Base-by-base conservation (phyloP, 2,329 filamentous ascomycete species). In the Aureobasidium sp. region DNA sequence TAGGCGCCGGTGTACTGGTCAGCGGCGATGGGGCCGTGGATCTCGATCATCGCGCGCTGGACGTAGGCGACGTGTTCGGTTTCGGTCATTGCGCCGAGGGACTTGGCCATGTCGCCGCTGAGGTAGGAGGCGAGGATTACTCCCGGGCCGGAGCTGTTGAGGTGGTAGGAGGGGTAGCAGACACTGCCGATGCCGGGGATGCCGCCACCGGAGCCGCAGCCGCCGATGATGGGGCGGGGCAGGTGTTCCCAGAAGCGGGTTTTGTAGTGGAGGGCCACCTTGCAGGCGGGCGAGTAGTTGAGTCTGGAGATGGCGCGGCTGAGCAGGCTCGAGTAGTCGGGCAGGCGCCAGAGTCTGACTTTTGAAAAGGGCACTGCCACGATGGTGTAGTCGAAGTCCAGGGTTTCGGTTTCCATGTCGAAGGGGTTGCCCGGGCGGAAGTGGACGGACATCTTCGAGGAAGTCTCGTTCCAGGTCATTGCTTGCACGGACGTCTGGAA, bases 81-180 rank as follows among this genome's bases (percentile, higher is more conserved):
- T 60, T 85, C 82, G 11, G 77, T 74, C 46, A 81, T 73, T 7
- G 79, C 74, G 1, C 73, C 76, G 65, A 80, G 75, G 2, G 76
- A 75, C 21, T 74, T 71, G 0, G 77, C 78, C 1, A 72, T 69
- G 15, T 75, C 74, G 21, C 76, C 79, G 0, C 75, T 77, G 33
- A 75, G 67, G 73, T 88, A 88, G 23, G 78, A 81, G 0, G 76
- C 85, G 1, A 88, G 77, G 45, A 88, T 78, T 0, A 83, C 79
- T 7, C 84, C 85, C 0, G 83, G 84, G 0, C 83, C 80, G 0
- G 80, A 82, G 42, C 78, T 78, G 73, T 88, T 88, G 69, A 88
- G 75, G 63, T 83, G 77, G 74, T 87, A 88, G 6, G 81, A 80
- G 0, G 86, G 86, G 70, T 88, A 89, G 76, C 84, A 88, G 63